Percentiles rank a stretch among this genome's conserved stretches.
phyloP scores from a whole-genome alignment of 345 rosid species.

The Lumnitzera littorea region DNA sequence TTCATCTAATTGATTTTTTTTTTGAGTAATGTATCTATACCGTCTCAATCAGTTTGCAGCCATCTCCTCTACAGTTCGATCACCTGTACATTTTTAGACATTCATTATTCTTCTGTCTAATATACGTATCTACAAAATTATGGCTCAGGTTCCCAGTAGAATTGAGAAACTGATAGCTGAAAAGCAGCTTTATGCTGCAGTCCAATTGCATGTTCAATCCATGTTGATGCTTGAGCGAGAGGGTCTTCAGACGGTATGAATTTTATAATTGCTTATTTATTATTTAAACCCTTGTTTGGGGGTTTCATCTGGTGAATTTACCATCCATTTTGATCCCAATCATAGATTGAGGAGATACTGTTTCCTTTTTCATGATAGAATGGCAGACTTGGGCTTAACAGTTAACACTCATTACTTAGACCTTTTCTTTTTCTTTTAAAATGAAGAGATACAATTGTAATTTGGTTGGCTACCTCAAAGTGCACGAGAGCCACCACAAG shows the following conservation, averaged over 20 bases:
- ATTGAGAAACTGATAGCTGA: slow-evolving; percentile 88
- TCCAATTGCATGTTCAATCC: slow-evolving; percentile 78
- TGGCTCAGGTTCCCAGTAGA: slow-evolving; percentile 69
- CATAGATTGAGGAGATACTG: no score
- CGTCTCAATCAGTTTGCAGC: no score
- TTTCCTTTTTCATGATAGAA: background rate
- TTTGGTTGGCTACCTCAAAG: no score
- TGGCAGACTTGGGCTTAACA: background rate
- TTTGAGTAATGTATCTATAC: no score
- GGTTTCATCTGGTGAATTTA: no score
- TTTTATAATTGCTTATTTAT: slow-evolving; percentile 4
- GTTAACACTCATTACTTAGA: no score
- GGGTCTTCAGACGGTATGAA: slow-evolving; percentile 86
- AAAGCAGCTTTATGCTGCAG: slow-evolving; percentile 86
- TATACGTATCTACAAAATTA: slow-evolving; percentile 2
- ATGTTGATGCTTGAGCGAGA: slow-evolving; percentile 93
- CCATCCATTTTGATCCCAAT: no score
- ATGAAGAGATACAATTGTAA: background rate
- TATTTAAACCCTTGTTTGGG: background rate
- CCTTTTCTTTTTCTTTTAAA: background rate
- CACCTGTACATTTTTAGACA: no score
- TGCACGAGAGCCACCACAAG: no score
- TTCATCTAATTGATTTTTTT: no score
- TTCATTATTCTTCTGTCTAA: no score
- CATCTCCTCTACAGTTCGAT: no score